Evolutionary conservation across 169 alveolate species (phyloP).

Genomic region (Eimeria tenella): DNA sequence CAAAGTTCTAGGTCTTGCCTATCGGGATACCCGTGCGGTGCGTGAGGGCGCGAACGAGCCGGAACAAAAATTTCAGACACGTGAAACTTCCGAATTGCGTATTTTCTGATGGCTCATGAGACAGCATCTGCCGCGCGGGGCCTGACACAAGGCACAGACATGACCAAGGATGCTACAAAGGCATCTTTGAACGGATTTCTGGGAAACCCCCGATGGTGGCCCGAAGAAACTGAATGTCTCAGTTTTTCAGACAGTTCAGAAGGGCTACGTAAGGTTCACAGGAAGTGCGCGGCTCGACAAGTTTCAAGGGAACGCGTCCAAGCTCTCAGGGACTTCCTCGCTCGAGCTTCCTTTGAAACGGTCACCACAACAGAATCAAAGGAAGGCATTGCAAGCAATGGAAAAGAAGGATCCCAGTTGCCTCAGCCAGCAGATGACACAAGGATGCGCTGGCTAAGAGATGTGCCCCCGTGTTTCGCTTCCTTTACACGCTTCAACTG

Average conservation of each 20-base stretch:
- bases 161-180: neutral
- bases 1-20: too few species aligned
- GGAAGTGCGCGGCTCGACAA: conserved; percentile 1
- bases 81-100: too few species aligned
- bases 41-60: too few species aligned
- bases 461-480: conserved; percentile 54
- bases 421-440: neutral
- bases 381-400: neutral
- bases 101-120: too few species aligned
- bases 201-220: conserved; percentile 33
- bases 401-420: neutral
- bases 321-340: neutral
- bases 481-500: conserved; percentile 49
- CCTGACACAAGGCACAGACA: too few species aligned
- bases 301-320: conserved; percentile 35
- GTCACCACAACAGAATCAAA: neutral
- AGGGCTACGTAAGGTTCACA: neutral
- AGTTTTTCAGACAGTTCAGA: neutral
- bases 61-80: too few species aligned
- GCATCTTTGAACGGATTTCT: neutral
- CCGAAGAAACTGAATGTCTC: neutral
- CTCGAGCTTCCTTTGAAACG: conserved; percentile 27
- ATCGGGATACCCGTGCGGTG: too few species aligned
- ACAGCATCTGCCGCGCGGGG: too few species aligned
- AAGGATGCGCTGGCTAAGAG: neutral